Evolutionary conservation across 1,284 basidiomycete genomes (phyloP).

Genomic region (Leucoagaricus sp.): DNA sequence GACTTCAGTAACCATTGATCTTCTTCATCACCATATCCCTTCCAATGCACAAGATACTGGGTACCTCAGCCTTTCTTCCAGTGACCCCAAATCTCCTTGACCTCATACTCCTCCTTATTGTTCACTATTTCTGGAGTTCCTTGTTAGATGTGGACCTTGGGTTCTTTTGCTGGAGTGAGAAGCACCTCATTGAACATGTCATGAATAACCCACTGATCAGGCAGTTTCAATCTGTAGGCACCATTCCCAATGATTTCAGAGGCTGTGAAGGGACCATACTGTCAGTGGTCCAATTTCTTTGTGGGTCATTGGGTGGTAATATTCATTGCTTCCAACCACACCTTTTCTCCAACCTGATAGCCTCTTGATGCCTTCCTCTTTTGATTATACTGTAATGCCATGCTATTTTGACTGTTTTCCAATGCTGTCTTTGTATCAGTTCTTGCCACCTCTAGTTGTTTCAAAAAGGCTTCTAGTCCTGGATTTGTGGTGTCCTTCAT

Average conservation of each 20-base stretch:
- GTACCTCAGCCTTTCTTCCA: not conserved
- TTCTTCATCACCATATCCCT: not conserved
- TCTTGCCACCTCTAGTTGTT: not conserved
- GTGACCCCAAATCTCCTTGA: not conserved
- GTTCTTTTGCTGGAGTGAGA: slow-evolving; percentile 18
- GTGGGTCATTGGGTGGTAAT: slow-evolving; percentile 16
- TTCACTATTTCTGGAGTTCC: not conserved
- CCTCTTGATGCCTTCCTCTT: too few species aligned
- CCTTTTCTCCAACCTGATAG: not conserved
- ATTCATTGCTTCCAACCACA: slow-evolving; percentile 17
- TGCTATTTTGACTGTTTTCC: not conserved
- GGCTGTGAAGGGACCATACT: slow-evolving; percentile 22
- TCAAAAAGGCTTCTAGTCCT: slow-evolving; percentile 13
- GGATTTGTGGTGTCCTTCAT: not conserved
- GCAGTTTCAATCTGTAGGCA: slow-evolving; percentile 21
- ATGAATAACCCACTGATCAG: slow-evolving; percentile 15
- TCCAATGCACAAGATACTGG: not conserved
- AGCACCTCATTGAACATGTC: slow-evolving; percentile 20
- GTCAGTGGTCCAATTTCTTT: slow-evolving; percentile 18
- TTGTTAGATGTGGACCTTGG: slow-evolving; percentile 16
- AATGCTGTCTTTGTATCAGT: not conserved
- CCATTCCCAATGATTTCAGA: slow-evolving; percentile 14
- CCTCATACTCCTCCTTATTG: not conserved
- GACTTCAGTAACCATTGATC: not conserved
- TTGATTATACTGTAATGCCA: not conserved